Conservation (phyloP, 2,329 filamentous ascomycete species). For the Gnomoniopsis smithogilvyi region DNA sequence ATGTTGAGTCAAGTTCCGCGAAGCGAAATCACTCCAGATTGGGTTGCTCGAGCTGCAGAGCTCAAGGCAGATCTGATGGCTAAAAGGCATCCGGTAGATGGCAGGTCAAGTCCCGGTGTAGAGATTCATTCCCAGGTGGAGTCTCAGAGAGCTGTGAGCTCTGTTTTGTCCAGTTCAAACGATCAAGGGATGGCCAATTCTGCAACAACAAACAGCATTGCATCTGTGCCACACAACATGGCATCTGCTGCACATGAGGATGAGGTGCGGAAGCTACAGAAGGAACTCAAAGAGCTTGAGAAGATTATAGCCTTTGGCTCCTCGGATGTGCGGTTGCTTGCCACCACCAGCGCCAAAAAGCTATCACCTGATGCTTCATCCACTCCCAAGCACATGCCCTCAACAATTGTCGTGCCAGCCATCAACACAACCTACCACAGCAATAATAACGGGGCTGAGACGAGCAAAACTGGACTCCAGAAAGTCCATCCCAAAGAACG, state of each 20-base stretch:
- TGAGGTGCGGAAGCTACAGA: too few relatives aligned
- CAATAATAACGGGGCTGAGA: too few relatives aligned
- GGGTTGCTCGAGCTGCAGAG: background rate
- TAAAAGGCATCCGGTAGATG: background rate
- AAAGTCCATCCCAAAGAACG: too few relatives aligned
- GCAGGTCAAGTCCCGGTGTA: background rate
- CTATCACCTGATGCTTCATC: background rate
- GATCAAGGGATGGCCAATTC: too few relatives aligned
- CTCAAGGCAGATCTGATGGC: background rate
- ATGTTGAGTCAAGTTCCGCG: background rate
- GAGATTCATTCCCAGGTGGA: background rate
- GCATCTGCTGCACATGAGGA: background rate
- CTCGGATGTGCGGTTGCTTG: background rate
- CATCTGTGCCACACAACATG: background rate
- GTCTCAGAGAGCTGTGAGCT: too few relatives aligned
- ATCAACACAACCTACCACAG: too few relatives aligned
- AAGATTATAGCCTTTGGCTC: too few relatives aligned
- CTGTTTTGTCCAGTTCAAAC: too few relatives aligned
- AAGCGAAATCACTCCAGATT: background rate
- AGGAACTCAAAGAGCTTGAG: too few relatives aligned
- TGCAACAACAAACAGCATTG: too few relatives aligned
- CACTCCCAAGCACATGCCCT: background rate
- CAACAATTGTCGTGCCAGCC: background rate
- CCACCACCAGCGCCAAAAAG: background rate
- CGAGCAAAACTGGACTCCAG: too few relatives aligned